Evolutionary conservation across 208 protist species (phyloP).

Genomic region (Leptomonas seymouri): DNA sequence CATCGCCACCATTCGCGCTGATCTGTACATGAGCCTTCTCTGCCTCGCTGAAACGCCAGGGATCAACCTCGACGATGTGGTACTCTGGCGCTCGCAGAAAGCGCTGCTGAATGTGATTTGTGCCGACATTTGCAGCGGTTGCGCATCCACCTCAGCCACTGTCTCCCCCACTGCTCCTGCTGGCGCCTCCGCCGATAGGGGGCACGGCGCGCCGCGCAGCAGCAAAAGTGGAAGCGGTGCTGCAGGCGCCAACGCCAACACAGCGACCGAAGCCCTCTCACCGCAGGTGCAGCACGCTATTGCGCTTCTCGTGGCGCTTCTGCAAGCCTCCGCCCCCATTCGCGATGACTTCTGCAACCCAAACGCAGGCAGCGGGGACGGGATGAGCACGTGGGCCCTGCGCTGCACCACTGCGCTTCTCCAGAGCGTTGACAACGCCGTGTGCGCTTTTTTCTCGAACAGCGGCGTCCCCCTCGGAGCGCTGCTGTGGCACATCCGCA

Average conservation of each 20-base stretch:
- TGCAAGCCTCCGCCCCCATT: conserved; percentile 64
- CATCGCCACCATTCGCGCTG: conserved; percentile 44
- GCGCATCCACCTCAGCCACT: background rate
- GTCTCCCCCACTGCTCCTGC: background rate
- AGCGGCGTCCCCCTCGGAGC: conserved; percentile 27
- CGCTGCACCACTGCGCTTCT: conserved; percentile 56
- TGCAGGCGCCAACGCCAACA: background rate
- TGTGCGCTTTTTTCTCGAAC: conserved; percentile 47
- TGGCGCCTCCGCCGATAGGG: background rate
- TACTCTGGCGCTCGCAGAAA: conserved; percentile 59
- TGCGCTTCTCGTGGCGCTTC: conserved; percentile 56
- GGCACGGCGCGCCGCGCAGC: background rate
- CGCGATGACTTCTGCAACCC: conserved; percentile 71
- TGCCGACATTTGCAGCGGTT: conserved; percentile 45
- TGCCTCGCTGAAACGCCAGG: conserved; percentile 61
- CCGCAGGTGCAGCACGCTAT: conserved; percentile 39
- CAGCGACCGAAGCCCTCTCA: background rate
- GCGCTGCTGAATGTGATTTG: conserved; percentile 64
- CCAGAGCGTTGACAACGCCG: conserved; percentile 53
- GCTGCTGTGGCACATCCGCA: conserved; percentile 52
- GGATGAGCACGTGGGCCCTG: conserved; percentile 39
- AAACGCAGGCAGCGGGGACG: conserved; percentile 21
- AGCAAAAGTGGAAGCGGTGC: background rate
- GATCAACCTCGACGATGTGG: conserved; percentile 63
- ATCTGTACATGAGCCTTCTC: conserved; percentile 65